Evolutionary conservation across 2,329 filamentous ascomycete species (phyloP).

Genomic region (Aspergillus melleus): DNA sequence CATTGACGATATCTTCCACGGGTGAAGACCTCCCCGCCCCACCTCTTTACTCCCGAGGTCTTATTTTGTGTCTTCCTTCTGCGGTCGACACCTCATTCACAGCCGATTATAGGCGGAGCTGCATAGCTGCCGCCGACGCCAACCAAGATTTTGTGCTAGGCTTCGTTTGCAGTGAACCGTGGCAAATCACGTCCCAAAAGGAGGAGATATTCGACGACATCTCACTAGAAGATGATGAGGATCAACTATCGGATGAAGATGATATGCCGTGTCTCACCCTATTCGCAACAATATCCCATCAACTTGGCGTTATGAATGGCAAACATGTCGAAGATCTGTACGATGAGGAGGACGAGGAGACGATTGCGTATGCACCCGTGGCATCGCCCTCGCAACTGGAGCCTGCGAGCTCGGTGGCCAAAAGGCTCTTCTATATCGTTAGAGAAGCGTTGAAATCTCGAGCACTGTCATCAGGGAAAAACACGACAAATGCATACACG

Average conservation of each 20-base stretch:
- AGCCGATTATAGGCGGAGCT: conserved; percentile 34
- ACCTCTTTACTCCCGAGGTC: conserved; percentile 37
- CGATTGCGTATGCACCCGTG: neutral
- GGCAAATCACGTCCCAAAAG: conserved; percentile 32
- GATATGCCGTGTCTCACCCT: conserved; percentile 18
- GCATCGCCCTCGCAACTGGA: neutral
- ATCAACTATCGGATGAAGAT: conserved; percentile 18
- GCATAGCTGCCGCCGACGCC: conserved; percentile 38
- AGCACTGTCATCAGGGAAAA: conserved; percentile 2
- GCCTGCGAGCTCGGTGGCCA: conserved; percentile 9
- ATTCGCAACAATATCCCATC: conserved; percentile 18
- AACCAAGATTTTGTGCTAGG: conserved; percentile 44
- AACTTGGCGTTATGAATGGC: conserved; percentile 10
- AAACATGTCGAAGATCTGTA: conserved; percentile 7
- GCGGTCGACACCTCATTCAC: conserved; percentile 32
- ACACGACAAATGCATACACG: neutral
- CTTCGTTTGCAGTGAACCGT: conserved; percentile 37
- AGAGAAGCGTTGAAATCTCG: conserved; percentile 13
- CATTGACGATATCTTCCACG: neutral
- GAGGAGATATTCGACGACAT: conserved; percentile 29
- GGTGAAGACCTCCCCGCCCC: conserved; percentile 24
- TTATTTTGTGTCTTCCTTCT: conserved; percentile 39
- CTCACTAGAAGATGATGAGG: conserved; percentile 15
- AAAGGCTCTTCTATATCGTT: conserved; percentile 14
- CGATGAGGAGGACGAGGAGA: conserved; percentile 4